These are phyloP conservation scores for Dionaea muscipula DNA, from an alignment of 179 eudicot species.

Conservation along the genomic window DNA sequence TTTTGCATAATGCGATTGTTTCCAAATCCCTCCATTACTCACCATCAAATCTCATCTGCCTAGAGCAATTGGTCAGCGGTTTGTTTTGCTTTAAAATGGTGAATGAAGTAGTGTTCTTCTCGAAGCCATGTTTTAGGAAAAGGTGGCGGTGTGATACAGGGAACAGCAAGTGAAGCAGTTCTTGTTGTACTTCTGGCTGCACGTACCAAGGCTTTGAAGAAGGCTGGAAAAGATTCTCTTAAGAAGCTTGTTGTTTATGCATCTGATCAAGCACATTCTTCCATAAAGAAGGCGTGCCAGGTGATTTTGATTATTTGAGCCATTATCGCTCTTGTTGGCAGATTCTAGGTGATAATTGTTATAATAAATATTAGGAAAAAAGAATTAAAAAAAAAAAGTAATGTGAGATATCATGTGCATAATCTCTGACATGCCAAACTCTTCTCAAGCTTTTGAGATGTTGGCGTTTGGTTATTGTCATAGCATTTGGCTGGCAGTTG, in stretches of 20 bases:
- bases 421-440: no score
- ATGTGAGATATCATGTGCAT: no score
- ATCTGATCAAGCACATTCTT: constrained; percentile 88
- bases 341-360: not conserved
- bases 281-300: constrained; percentile 80
- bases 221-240: constrained; percentile 51
- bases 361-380: no score
- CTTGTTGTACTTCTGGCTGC: constrained; percentile 82
- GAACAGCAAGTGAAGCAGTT: constrained; percentile 92
- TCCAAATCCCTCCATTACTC: no score
- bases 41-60: no score
- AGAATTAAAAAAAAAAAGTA: no score
- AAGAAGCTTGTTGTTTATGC: constrained; percentile 70
- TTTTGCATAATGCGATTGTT: no score
- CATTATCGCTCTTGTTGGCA: not conserved
- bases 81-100: not conserved
- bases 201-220: constrained; percentile 61
- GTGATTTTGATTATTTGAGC: constrained; percentile 18
- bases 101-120: not conserved
- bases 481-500: no score
- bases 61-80: no score
- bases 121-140: constrained; percentile 32
- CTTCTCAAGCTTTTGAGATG: no score
- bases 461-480: no score
- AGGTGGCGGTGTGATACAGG: constrained; percentile 96